These are phyloP conservation scores for Yarrowia deformans DNA, from an alignment of 805 yeast genomes.

Conservation along the genomic window DNA sequence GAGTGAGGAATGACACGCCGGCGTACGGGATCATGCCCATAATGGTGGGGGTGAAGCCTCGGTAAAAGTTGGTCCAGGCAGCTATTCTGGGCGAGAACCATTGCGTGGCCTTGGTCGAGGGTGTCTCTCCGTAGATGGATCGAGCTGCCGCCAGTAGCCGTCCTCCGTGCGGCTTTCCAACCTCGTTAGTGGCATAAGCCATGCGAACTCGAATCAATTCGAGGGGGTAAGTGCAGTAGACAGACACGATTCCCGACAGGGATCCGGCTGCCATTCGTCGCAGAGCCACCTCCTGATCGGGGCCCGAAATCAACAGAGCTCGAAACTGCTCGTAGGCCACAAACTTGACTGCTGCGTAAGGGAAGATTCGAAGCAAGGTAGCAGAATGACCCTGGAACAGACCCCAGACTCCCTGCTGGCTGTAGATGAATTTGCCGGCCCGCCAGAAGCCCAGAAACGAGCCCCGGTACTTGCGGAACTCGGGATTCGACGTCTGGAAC, in stretches of 20 bases:
- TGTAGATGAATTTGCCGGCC: slow-evolving; percentile 74
- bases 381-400: slow-evolving; percentile 96
- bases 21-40: slow-evolving; percentile 98
- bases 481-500: slow-evolving; percentile 95
- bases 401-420: slow-evolving; percentile 76
- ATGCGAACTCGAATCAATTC: slow-evolving; percentile 89
- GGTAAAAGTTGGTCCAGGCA: slow-evolving; percentile 73
- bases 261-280: slow-evolving; percentile 90
- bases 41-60: slow-evolving; percentile 94
- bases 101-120: slow-evolving; percentile 26
- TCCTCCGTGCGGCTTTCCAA: slow-evolving; percentile 11
- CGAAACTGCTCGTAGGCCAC: slow-evolving; percentile 95
- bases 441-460: slow-evolving; percentile 74
- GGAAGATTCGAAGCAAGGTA: slow-evolving; percentile 87
- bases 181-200: slow-evolving; percentile 75
- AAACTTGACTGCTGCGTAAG: slow-evolving; percentile 96
- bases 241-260: slow-evolving; percentile 85
- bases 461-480: slow-evolving; percentile 79
- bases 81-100: slow-evolving; percentile 40
- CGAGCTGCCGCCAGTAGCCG: slow-evolving; percentile 39
- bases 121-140: slow-evolving; percentile 48
- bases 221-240: slow-evolving; percentile 87
- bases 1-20: slow-evolving; percentile 95
- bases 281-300: slow-evolving; percentile 75
- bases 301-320: slow-evolving; percentile 75